A percentile compares a stretch with the other conserved stretches of the same genome.
phyloP scores from a whole-genome alignment of 2,329 filamentous ascomycete genomes.

The Colletotrichum siamense region DNA sequence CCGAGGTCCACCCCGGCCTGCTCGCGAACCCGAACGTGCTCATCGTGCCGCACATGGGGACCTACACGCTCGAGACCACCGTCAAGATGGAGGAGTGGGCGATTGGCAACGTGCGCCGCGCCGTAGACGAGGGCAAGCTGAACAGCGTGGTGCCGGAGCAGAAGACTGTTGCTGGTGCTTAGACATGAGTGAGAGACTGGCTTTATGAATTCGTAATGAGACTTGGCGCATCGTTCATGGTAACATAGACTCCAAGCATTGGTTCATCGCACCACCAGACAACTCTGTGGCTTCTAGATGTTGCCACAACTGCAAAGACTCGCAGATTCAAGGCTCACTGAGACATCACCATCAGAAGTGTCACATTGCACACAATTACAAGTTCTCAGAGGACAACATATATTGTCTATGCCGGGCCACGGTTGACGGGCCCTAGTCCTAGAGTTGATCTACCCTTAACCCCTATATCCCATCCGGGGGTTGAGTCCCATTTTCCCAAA shows the following conservation, averaged over 20 bases:
- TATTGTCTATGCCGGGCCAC: conserved; percentile 33
- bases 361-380: neutral
- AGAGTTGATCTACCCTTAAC: conserved; percentile 3
- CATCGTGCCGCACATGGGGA: conserved; percentile 86
- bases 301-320: too few species aligned
- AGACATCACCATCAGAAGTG: neutral
- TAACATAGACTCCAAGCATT: neutral
- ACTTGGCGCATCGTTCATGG: neutral
- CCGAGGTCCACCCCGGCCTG: conserved; percentile 75
- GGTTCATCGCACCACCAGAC: neutral
- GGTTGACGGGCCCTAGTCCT: conserved; percentile 46
- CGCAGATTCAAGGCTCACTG: neutral
- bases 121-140: conserved; percentile 65
- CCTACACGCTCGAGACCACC: conserved; percentile 73
- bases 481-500: conserved; percentile 18
- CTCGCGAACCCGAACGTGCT: conserved; percentile 74
- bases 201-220: neutral
- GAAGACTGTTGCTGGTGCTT: conserved; percentile 30
- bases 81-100: conserved; percentile 77
- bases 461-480: conserved; percentile 15
- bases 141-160: conserved; percentile 79
- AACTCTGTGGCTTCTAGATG: neutral
- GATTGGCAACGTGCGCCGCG: conserved; percentile 71
- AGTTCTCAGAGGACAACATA: neutral
- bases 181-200: neutral